A percentile compares a stretch with the other conserved stretches of the same genome.
Conservation (phyloP, 371 early-diverging fungal genomes). For the Mucor indicus region DNA sequence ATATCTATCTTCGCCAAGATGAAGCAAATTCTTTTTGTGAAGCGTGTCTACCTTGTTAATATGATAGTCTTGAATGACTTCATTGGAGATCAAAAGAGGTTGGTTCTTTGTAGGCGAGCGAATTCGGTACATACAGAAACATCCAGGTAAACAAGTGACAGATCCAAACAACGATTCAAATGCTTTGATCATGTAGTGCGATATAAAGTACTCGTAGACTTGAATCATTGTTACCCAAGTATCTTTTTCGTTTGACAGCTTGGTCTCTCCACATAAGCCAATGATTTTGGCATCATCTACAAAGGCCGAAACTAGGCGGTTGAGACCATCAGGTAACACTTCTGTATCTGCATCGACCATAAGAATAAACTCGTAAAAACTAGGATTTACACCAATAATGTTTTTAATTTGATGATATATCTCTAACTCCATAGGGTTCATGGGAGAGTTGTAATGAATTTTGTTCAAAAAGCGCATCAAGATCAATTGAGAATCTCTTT, state of each 20-base stretch:
- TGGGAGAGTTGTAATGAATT: conserved; percentile 67
- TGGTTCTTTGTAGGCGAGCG: conserved; percentile 75
- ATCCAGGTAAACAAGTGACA: conserved; percentile 91
- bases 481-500: conserved; percentile 83
- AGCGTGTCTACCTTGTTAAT: conserved; percentile 95
- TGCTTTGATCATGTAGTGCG: conserved; percentile 91
- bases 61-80: conserved; percentile 92
- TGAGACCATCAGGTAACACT: conserved; percentile 62
- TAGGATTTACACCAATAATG: conserved; percentile 83
- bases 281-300: conserved; percentile 73
- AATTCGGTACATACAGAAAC: conserved; percentile 91
- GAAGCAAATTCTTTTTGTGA: conserved; percentile 91
- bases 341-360: conserved; percentile 72
- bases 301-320: conserved; percentile 65
- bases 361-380: conserved; percentile 62
- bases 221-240: conserved; percentile 93
- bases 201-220: conserved; percentile 77
- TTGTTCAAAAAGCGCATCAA: conserved; percentile 80
- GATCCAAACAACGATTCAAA: conserved; percentile 86
- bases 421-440: conserved; percentile 89
- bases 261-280: conserved; percentile 83
- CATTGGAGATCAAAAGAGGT: conserved; percentile 89
- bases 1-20: conserved; percentile 87
- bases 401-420: conserved; percentile 85
- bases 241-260: conserved; percentile 78